These are phyloP conservation scores for Plasmodium yoelii DNA, from an alignment of 169 alveolate species.

Conservation along the genomic window DNA sequence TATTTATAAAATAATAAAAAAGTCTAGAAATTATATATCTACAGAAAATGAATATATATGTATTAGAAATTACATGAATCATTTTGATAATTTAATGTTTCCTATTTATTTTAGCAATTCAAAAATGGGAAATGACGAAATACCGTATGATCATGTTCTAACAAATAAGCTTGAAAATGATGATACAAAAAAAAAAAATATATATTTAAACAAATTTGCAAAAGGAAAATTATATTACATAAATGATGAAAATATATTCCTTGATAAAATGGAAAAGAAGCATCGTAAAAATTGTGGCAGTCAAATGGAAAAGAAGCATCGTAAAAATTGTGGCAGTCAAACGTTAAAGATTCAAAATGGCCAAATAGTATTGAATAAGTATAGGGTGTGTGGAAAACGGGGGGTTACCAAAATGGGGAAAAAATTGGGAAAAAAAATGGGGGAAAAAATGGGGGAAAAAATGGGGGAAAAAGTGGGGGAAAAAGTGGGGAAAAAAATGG, in stretches of 20 bases:
- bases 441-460: not conserved
- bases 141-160: too few species aligned
- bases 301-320: too few species aligned
- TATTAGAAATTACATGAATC: constrained; percentile 52
- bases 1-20: constrained; percentile 19
- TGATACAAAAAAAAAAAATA: not conserved
- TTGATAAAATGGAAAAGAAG: too few species aligned
- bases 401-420: not conserved
- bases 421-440: not conserved
- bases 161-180: not conserved
- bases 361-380: not conserved
- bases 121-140: not conserved
- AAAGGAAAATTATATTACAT: not conserved
- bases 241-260: too few species aligned
- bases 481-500: not conserved
- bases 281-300: too few species aligned
- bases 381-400: not conserved
- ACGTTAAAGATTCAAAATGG: too few species aligned
- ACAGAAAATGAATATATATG: constrained; percentile 19
- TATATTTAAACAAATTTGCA: not conserved
- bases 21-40: constrained; percentile 38
- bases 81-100: constrained; percentile 25
- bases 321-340: too few species aligned
- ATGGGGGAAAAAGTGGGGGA: not conserved
- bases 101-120: constrained; percentile 9